A percentile compares a stretch with the other conserved stretches of the same genome.
Evolutionary conservation across 225 moss, liverwort and hornwort species (phyloP).

Genomic region (Physcomitrium patens): DNA sequence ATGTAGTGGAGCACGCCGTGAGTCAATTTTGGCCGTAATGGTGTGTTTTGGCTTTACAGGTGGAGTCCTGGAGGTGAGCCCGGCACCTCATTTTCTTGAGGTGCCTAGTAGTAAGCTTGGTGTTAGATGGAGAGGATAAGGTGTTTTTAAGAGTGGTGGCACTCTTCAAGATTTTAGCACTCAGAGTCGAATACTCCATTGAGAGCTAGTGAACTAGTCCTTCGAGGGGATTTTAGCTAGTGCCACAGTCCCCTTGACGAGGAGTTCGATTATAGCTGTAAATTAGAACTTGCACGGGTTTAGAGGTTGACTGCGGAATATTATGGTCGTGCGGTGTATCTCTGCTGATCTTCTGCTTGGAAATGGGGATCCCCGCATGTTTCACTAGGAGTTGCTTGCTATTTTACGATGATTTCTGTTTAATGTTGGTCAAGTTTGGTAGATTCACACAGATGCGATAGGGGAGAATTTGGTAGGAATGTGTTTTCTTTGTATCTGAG

Average conservation of each 20-base stretch:
- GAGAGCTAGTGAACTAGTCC: conserved; percentile 7
- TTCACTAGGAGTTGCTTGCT: too few species aligned
- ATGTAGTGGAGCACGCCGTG: background rate
- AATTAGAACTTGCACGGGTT: conserved; percentile 26
- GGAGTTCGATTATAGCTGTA: background rate
- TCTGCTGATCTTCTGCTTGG: background rate
- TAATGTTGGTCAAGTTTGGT: conserved; percentile 22
- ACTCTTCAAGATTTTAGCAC: conserved; percentile 22
- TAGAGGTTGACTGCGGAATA: background rate
- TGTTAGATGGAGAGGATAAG: background rate
- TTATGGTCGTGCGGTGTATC: conserved; percentile 9
- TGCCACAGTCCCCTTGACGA: conserved; percentile 25
- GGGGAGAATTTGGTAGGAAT: background rate
- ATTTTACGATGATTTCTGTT: background rate
- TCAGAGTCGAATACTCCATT: background rate
- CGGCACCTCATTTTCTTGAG: background rate
- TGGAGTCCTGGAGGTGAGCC: background rate
- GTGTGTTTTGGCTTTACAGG: too few species aligned
- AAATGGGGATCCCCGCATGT: too few species aligned
- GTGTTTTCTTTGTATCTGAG: background rate
- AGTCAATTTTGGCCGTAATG: too few species aligned
- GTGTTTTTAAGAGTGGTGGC: conserved; percentile 3
- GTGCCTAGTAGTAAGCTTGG: background rate
- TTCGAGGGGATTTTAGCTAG: conserved; percentile 26
- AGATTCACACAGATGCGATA: background rate